Evolutionary conservation across 805 yeast species (phyloP), one percentile per base, ranked within the genome.

Genomic region (Cyberlindnera mrakii): DNA sequence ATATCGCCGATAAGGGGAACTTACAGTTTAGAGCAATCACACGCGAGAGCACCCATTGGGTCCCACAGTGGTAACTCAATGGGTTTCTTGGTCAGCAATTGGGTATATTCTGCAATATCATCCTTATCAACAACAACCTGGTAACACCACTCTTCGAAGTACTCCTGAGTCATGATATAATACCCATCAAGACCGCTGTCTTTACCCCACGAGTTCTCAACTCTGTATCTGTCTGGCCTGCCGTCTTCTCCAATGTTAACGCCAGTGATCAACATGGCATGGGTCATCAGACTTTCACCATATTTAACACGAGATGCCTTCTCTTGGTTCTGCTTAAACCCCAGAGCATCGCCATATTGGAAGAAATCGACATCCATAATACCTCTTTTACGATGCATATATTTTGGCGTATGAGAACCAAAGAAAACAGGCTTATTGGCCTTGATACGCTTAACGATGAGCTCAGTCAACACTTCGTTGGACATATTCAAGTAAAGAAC

Each of bases 361-460:
- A 80, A 87, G 17, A 83, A 72, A 33, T 75, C 72, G 17, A 77
- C 64, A 58, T 86, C 95, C 75, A 88, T 81, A 38, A 85, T 63
- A 43, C 96, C 96, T 7, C 78, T 52, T 38, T 55, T 54, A 44
- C 51, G 71, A 60, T 81, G 77, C 74, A 73, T 75, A 64, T 71
- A 87, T 60, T 83, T 81, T 19, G 91, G 93, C n/a, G 90, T 86
- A 62, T 87, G 95, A 15, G 90, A 81, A 11, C 96, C 96, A 58
- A 87, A 88, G 68, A 87, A 88, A 6, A 88, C 86, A 0, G 95
- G 83, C 66, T 83, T 83, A 64, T 85, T 80, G 47, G 69, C 71
- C 65, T 82, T 74, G 57, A 87, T 74, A 65, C 87, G 77, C 54
- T 76, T 72, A 32, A 85, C 77, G 25, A 86, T 85, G 39, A 80